Percentiles rank a stretch among this genome's conserved stretches.
Evolutionary conservation across 352 stramenopile species (phyloP).

Genomic region (Pythium rhizo-oryzae): DNA sequence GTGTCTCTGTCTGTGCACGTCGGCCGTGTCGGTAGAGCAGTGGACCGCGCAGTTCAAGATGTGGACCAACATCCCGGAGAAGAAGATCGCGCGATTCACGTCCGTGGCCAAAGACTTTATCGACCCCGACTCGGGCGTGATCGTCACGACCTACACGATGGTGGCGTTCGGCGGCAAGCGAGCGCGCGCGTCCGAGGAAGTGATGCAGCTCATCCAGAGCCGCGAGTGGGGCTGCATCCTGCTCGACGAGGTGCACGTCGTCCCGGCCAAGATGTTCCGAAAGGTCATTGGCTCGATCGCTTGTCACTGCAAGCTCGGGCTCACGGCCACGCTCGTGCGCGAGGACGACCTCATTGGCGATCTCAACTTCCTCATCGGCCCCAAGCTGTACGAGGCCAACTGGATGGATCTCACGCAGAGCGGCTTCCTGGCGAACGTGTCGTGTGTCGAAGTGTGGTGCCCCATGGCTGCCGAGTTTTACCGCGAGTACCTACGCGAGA

Average conservation of each 20-base stretch:
- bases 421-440: constrained; percentile 97
- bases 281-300: constrained; percentile 94
- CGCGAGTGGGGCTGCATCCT: constrained; percentile 99
- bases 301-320: constrained; percentile 97
- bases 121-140: constrained; percentile 83
- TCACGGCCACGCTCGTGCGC: constrained; percentile 98
- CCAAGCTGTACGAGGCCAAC: constrained; percentile 97
- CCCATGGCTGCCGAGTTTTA: constrained; percentile 99
- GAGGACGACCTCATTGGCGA: constrained; percentile 99
- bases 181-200: constrained; percentile 89
- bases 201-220: constrained; percentile 96
- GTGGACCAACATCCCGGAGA: constrained; percentile 94
- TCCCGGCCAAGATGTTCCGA: constrained; percentile 99
- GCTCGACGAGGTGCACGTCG: constrained; percentile 97
- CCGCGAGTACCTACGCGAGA: constrained; percentile 86
- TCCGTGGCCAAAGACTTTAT: constrained; percentile 85
- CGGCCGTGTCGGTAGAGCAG: constrained; percentile 97
- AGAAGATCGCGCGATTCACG: constrained; percentile 86
- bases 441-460: constrained; percentile 99
- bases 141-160: constrained; percentile 99
- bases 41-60: constrained; percentile 99
- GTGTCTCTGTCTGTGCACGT: constrained; percentile 97
- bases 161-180: constrained; percentile 94
- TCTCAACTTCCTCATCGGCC: constrained; percentile 99
- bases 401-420: constrained; percentile 99